Base-by-base conservation (phyloP, 2,329 filamentous ascomycete genomes). In the Ascochyta clinopodiicola region DNA sequence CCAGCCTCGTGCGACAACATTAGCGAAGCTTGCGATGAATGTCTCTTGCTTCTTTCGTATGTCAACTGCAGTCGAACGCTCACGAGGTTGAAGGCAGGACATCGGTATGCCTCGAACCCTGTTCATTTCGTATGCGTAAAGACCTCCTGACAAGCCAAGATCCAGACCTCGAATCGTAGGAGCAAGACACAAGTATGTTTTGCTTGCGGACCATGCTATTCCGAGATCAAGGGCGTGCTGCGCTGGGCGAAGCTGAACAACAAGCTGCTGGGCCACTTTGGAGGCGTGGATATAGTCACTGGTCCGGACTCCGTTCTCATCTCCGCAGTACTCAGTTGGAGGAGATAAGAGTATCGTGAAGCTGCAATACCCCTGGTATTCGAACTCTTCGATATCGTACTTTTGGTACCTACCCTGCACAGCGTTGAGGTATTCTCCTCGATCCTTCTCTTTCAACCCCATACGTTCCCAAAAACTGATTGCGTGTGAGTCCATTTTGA, bases 201-300 rank as follows among this genome's bases (percentile, higher is more conserved):
- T 34, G 35, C 44, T 59, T 4, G 74, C 74, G 15, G 56, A 59
- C 3, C 31, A 38, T 3, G 57, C 39, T 12, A 70, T 61, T 7
- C 47, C 7, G n/a, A 70, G 39, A 38, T 71, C 60, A 4, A 73
- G 57, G 0, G 59, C 49, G 51, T 72, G 63, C 42, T 58, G 61
- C 6, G 45, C 6, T 6, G 71, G 66, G 3, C 72, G 65, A n/a
- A 74, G 35, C 45, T 74, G 72, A 6, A 73, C 45, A 6, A 74
- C 62, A 10, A 51, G 35, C 13, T 27, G 21, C 38, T 15, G 8
- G 7, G 19, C 25, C 13, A 15, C 25, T 6, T 17, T 12, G 6
- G 17, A 22, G 4, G 10, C n/a, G 3, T 2, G 29, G 2, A n/a
- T 6, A 29, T 17, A 4, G 7, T 2, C 6, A 19, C 12, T 29